Base-by-base conservation (phyloP, 2,329 filamentous ascomycete species). In the Arthroderma uncinatum region DNA sequence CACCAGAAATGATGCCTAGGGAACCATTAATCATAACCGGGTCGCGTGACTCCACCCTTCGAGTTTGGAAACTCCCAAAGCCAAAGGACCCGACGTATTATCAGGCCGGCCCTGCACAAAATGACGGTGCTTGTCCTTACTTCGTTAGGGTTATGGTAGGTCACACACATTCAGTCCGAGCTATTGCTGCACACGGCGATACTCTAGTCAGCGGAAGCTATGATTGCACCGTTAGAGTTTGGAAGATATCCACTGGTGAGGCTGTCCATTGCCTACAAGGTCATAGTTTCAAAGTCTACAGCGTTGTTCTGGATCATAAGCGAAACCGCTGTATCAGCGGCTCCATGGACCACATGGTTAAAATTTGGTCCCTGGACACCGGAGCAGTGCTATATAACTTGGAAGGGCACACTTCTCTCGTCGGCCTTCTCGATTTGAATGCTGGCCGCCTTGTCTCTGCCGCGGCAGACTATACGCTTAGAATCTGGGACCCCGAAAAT, bases 121-220 rank as follows among this genome's bases (percentile, higher is more conserved):
- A 82, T 56, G 82, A 84, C 63, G 79, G 83, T 21, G 89, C 95
- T 68, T 97, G 94, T 65, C 92, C 92, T 0, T 98, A 95, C 72
- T 97, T 96, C 67, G 83, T 98, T 60, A 86, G 93, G 53, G 87
- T 87, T 7, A 77, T 98, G 19, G 81, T 82, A 8, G 93, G 93
- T 0, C 93, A 98, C 68, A 83, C 83, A 34, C 92, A 97, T 71
- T 97, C 92, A 1, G 93, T 98, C 6, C 88, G 93, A 54, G 92
- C 93, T 37, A 97, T 98, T 64, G 91, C 93, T 48, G 93, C 93
- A 5, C 84, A 97, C 65, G 91, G 87, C 4, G 93, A 98, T 68
- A 96, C 89, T 0, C 79, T 98, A n/a, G 89, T 98, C 28, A 96
- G 91, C 65, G 93, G 93, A 21, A 97, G 92, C 64, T 98, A 98